These are phyloP conservation scores for Eucalyptus sideroxylon DNA, from an alignment of 345 rosid genomes.

Conservation along the genomic window DNA sequence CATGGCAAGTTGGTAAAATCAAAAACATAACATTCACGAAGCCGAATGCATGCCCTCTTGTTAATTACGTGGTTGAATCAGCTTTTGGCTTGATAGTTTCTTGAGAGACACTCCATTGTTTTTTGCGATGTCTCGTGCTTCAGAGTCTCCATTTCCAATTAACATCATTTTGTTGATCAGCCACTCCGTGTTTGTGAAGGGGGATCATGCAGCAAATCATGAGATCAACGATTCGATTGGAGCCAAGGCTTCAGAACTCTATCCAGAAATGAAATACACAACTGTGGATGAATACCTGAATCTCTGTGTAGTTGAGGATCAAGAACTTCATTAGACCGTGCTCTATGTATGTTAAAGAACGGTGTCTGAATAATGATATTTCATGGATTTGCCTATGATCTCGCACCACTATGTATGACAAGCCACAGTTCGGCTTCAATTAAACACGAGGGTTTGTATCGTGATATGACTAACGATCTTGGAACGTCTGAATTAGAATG, in stretches of 20 bases:
- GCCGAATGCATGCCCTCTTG: not conserved
- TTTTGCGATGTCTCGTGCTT: not conserved
- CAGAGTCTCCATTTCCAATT: constrained; percentile 1
- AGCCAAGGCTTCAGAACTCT: constrained; percentile 5
- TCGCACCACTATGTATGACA: not conserved
- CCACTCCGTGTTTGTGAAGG: not conserved
- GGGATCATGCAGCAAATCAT: constrained; percentile 1
- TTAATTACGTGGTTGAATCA: not conserved
- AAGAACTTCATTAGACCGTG: not conserved
- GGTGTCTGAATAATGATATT: not conserved
- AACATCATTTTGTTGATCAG: not conserved
- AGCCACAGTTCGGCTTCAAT: not conserved
- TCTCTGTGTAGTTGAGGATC: not conserved
- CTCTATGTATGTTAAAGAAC: not conserved
- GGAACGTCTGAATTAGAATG: not conserved
- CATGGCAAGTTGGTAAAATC: not conserved
- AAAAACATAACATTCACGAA: not conserved
- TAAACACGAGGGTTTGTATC: not conserved
- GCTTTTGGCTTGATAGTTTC: not conserved
- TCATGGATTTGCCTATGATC: not conserved
- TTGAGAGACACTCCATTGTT: not conserved
- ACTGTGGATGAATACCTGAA: constrained; percentile 22
- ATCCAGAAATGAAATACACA: constrained; percentile 19
- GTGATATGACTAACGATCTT: not conserved
- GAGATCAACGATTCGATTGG: constrained; percentile 2